phyloP scores from a whole-genome alignment of 2,329 filamentous ascomycete species.

The Boeremia lycopersici region DNA sequence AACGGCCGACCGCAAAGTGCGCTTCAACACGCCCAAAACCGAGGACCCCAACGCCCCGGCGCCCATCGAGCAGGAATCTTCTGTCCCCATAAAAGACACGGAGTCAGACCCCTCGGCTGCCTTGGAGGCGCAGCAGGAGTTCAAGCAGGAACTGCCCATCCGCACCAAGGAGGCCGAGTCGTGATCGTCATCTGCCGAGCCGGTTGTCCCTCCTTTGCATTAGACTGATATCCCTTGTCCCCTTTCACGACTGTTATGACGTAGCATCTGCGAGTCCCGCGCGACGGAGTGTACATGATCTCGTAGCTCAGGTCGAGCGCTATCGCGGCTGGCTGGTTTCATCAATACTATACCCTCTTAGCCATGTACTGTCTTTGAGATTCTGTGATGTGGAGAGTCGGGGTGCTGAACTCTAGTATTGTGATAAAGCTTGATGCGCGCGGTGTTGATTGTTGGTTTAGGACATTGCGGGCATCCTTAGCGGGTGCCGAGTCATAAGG shows the following conservation, averaged over 20 bases:
- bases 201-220: neutral
- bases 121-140: slow-evolving; percentile 12
- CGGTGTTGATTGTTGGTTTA: too few species aligned
- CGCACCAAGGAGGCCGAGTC: slow-evolving; percentile 20
- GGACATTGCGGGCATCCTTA: too few species aligned
- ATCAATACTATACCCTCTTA: neutral
- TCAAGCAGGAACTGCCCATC: slow-evolving; percentile 14
- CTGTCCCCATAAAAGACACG: slow-evolving; percentile 19
- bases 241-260: slow-evolving; percentile 10
- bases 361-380: neutral
- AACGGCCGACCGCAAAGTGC: slow-evolving; percentile 57
- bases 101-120: slow-evolving; percentile 21
- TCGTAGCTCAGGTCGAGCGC: neutral
- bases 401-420: too few species aligned
- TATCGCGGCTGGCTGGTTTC: neutral
- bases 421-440: too few species aligned
- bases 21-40: slow-evolving; percentile 20
- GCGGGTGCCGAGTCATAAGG: too few species aligned
- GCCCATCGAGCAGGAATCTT: neutral
- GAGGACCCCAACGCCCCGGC: neutral
- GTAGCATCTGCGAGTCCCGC: slow-evolving; percentile 6
- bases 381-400: neutral
- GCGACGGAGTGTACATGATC: slow-evolving; percentile 1
- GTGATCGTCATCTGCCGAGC: slow-evolving; percentile 8
- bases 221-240: slow-evolving; percentile 13